Percentiles rank a stretch among this genome's conserved stretches.
Conservation (phyloP, 1,284 basidiomycete genomes). For the Sporisorium iseilematis-ciliati region DNA sequence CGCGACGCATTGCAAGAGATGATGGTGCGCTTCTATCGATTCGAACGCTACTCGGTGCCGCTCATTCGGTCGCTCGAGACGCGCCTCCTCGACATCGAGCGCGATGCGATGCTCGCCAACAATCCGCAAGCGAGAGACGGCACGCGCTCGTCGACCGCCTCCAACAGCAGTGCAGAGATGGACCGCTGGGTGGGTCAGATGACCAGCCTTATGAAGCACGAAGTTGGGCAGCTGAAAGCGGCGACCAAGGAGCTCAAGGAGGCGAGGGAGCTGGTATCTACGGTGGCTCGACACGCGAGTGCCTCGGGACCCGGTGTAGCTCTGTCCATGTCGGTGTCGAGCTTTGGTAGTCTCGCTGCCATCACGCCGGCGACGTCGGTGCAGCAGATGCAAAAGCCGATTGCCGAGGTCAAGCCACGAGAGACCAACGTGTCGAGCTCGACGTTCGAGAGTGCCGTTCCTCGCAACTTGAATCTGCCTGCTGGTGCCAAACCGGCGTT, state of each 20-base stretch:
- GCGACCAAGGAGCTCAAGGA: conserved; percentile 61
- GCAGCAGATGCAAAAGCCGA: conserved; percentile 8
- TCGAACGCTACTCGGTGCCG: conserved; percentile 67
- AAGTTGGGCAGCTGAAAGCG: conserved; percentile 64
- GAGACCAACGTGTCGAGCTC: conserved; percentile 47
- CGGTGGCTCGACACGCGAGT: conserved; percentile 24
- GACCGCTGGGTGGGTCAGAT: conserved; percentile 65
- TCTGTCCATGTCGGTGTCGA: conserved; percentile 20
- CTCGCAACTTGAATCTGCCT: conserved; percentile 29
- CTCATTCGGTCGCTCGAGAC: conserved; percentile 65
- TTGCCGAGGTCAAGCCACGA: conserved; percentile 8
- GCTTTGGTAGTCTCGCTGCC: conserved; percentile 29
- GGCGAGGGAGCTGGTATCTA: conserved; percentile 50
- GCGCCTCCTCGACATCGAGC: conserved; percentile 65
- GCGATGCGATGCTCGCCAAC: conserved; percentile 62
- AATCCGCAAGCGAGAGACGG: conserved; percentile 29
- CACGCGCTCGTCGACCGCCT: conserved; percentile 9
- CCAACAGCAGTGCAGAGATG: conserved; percentile 56
- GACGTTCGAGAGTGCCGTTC: conserved; percentile 47
- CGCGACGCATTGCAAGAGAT: conserved; percentile 65
- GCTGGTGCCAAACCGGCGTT: conserved; percentile 29
- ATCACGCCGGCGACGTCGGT: conserved; percentile 31
- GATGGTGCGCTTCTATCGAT: conserved; percentile 69
- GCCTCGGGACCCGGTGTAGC: background rate
- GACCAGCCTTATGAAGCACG: conserved; percentile 67